Conservation (phyloP, 176 grass and related monocot species). For the Ensete ventricosum region DNA sequence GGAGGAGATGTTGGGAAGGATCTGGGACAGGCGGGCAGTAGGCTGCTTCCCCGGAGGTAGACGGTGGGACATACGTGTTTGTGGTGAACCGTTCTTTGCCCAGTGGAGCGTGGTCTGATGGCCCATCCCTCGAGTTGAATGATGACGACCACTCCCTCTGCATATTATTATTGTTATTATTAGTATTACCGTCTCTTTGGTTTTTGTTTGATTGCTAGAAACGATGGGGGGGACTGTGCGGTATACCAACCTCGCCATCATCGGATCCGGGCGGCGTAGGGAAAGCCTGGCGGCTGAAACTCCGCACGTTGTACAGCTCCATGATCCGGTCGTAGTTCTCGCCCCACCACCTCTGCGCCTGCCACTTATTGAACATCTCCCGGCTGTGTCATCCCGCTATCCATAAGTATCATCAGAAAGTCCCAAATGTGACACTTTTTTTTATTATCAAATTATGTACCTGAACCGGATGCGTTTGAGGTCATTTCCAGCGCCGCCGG, state of each 20-base stretch:
- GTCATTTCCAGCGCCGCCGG: slow-evolving; percentile 69
- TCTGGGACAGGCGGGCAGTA: slow-evolving; percentile 54
- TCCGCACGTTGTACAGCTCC: slow-evolving; percentile 94
- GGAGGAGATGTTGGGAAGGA: slow-evolving; percentile 70
- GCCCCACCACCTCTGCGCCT: slow-evolving; percentile 98
- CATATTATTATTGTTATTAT: not conserved
- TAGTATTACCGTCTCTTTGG: too few species aligned
- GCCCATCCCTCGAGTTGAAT: slow-evolving; percentile 52
- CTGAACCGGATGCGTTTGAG: slow-evolving; percentile 99
- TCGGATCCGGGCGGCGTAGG: slow-evolving; percentile 71
- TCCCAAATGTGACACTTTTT: too few species aligned
- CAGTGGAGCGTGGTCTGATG: slow-evolving; percentile 49
- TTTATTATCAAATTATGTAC: slow-evolving; percentile 3
- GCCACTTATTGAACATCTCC: slow-evolving; percentile 98
- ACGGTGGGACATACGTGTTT: slow-evolving; percentile 20
- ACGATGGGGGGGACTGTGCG: too few species aligned
- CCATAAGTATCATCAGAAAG: not conserved
- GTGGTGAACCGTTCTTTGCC: slow-evolving; percentile 35
- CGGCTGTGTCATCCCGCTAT: slow-evolving; percentile 26
- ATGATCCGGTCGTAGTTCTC: slow-evolving; percentile 99
- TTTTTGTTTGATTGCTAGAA: too few species aligned
- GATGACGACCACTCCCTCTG: slow-evolving; percentile 57
- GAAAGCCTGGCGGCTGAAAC: slow-evolving; percentile 59
- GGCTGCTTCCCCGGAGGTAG: slow-evolving; percentile 30
- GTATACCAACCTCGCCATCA: slow-evolving; percentile 43